Conservation (phyloP, 768 basidiomycete genomes). For the Leucocoprinus birnbaumii region DNA sequence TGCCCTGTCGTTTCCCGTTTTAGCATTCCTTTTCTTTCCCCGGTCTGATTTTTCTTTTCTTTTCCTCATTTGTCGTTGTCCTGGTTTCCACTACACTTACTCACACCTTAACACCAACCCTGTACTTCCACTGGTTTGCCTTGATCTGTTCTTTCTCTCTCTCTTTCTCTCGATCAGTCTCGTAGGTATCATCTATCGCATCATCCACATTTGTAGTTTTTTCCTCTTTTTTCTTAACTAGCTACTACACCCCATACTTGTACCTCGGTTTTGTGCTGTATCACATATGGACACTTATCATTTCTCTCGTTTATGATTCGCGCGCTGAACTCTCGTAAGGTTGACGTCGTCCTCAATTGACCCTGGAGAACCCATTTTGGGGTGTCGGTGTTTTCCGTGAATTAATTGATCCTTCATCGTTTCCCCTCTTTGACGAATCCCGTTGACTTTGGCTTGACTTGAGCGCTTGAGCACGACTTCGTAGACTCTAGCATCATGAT, state of each 20-base stretch:
- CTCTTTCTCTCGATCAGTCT: background rate
- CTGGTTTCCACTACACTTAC: background rate
- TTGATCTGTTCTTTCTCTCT: no score
- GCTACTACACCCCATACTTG: slow-evolving; percentile 7
- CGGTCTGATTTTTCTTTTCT: no score
- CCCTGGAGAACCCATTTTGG: no score
- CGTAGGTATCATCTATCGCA: slow-evolving; percentile 4
- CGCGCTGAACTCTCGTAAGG: no score
- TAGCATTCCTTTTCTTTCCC: slow-evolving; percentile 5
- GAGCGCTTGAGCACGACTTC: no score
- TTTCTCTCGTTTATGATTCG: background rate
- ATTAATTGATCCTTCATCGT: no score
- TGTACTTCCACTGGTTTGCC: background rate
- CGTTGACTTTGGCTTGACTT: no score
- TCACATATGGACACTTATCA: background rate
- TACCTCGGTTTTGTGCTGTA: slow-evolving; percentile 1
- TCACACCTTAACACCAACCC: slow-evolving; percentile 2
- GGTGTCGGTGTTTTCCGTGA: no score
- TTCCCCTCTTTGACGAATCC: no score
- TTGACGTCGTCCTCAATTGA: no score
- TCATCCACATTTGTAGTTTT: slow-evolving; percentile 7
- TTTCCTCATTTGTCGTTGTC: background rate
- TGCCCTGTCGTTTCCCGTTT: background rate
- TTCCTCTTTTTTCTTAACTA: no score
- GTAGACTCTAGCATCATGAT: no score